A percentile compares a stretch with the other conserved stretches of the same genome.
phyloP scores from a whole-genome alignment of 2,329 filamentous ascomycete genomes.

The Cylindrodendrum hubeiense region DNA sequence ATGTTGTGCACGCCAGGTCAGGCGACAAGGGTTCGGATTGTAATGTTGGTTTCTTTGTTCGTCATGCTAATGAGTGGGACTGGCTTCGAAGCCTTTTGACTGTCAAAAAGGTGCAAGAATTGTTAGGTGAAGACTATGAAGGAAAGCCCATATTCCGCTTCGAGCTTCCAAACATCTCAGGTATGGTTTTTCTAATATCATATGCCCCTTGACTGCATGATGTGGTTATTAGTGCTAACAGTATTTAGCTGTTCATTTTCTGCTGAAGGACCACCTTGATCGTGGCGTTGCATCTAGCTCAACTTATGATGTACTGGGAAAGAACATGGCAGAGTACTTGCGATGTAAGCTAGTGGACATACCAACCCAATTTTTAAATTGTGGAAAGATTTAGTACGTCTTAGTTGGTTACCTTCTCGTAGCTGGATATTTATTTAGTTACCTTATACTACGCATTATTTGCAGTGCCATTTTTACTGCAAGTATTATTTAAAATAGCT shows the following conservation, averaged over 20 bases:
- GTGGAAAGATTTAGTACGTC: slow-evolving; percentile 47
- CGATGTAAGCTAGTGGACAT: slow-evolving; percentile 55
- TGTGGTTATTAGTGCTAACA: not conserved
- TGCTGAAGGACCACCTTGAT: slow-evolving; percentile 58
- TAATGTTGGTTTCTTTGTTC: slow-evolving; percentile 5
- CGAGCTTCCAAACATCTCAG: slow-evolving; percentile 2
- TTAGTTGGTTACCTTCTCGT: too few relatives aligned
- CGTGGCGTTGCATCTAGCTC: slow-evolving; percentile 53
- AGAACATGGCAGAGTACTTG: slow-evolving; percentile 57
- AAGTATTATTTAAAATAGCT: too few relatives aligned
- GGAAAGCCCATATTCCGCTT: slow-evolving; percentile 6
- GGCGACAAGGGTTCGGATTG: slow-evolving; percentile 26
- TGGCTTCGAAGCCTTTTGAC: slow-evolving; percentile 8
- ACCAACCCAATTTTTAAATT: slow-evolving; percentile 53
- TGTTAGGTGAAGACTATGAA: not conserved
- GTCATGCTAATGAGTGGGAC: not conserved
- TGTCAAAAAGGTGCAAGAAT: not conserved
- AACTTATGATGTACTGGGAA: slow-evolving; percentile 57
- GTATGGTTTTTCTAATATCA: not conserved
- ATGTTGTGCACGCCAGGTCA: slow-evolving; percentile 39
- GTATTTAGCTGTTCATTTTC: slow-evolving; percentile 47
- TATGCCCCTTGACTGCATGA: too few relatives aligned
- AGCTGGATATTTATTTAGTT: too few relatives aligned
- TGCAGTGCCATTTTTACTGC: too few relatives aligned
- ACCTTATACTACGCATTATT: too few relatives aligned